Base-by-base conservation (phyloP, 2,329 filamentous ascomycete genomes). In the Blumeriella jaapii region DNA sequence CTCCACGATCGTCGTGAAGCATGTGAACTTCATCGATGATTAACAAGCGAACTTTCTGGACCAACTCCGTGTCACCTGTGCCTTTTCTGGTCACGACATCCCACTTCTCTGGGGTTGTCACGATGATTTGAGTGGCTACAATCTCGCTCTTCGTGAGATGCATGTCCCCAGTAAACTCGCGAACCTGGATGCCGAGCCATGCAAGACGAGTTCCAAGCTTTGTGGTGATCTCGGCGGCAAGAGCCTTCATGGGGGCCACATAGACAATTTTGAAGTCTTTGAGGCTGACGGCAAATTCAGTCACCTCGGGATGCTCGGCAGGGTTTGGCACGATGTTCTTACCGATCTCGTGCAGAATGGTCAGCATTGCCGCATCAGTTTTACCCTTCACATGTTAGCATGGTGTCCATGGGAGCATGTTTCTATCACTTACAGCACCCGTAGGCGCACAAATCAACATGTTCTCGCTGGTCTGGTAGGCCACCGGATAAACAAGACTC, bases 1-100 rank as follows among this genome's bases (percentile, higher is more conserved):
- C 86, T 53, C 91, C 91, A 56, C 91, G 78, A 59, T 96, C 91
- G 56, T 98, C 91, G 53, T 98, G 93, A 51, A 98, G 78, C 93
- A 98, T 98, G 55, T 98, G 91, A 1, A 98, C 91, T 62, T 98
- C 91, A 58, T 98, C 91, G 44, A 98, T 96, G 52, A 98, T 96
- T 41, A 98, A 70, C 2, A 98, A 67, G 8, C 89, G 77, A 15
- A 98, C 91, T 57, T 98, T 98, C 52, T 98, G 91, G 10, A 98
- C 93, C 3, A 98, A 71, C 55, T 96, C 91, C 0, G 91, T 96
- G 55, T 98, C 91, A 11, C 93, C 91, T 1, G 87, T 96, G 38
- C 89, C 93, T 60, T 96, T 98, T 42, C 91, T 73, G 3, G 91
- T 98, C 4, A 98, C 84, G 1, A 98, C 91, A 57, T 98, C 91